These are phyloP conservation scores for Mycena vulgaris DNA, from an alignment of 768 basidiomycete genomes.

Conservation along the genomic window DNA sequence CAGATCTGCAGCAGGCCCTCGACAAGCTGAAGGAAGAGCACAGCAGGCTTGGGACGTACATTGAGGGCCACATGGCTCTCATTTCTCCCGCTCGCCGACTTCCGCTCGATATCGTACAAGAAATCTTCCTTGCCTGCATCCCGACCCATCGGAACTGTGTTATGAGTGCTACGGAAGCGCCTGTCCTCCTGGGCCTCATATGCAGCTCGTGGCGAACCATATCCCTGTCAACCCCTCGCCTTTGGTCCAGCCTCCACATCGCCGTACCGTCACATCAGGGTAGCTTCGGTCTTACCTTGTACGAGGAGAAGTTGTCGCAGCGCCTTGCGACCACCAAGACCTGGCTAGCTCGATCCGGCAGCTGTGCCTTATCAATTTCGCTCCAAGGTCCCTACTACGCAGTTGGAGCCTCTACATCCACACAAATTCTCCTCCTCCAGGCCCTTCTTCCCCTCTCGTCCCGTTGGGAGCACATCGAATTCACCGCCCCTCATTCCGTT, in stretches of 20 bases:
- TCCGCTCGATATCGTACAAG: conserved; percentile 13
- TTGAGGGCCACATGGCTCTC: too few relatives aligned
- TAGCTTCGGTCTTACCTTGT: too few relatives aligned
- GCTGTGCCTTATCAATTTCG: conserved; percentile 14
- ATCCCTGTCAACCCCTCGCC: conserved; percentile 16
- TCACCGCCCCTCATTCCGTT: neutral
- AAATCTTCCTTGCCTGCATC: conserved; percentile 24
- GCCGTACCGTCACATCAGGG: neutral
- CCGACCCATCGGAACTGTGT: conserved; percentile 18
- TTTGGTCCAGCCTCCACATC: conserved; percentile 24
- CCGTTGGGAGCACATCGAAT: neutral
- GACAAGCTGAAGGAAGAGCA: neutral
- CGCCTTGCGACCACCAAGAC: neutral
- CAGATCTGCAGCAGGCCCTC: neutral
- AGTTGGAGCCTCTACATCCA: neutral
- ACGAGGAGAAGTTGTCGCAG: neutral
- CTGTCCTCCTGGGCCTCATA: conserved; percentile 25
- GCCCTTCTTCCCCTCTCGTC: neutral
- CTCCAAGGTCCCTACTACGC: neutral
- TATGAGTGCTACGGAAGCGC: conserved; percentile 19
- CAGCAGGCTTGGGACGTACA: neutral
- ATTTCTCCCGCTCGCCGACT: too few relatives aligned
- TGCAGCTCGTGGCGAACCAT: conserved; percentile 28
- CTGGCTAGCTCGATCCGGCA: conserved; percentile 22
- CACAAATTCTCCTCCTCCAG: too few relatives aligned